A percentile compares a stretch with the other conserved stretches of the same genome.
phyloP scores from a whole-genome alignment of 2,329 filamentous ascomycete species.

The Alternaria solani region DNA sequence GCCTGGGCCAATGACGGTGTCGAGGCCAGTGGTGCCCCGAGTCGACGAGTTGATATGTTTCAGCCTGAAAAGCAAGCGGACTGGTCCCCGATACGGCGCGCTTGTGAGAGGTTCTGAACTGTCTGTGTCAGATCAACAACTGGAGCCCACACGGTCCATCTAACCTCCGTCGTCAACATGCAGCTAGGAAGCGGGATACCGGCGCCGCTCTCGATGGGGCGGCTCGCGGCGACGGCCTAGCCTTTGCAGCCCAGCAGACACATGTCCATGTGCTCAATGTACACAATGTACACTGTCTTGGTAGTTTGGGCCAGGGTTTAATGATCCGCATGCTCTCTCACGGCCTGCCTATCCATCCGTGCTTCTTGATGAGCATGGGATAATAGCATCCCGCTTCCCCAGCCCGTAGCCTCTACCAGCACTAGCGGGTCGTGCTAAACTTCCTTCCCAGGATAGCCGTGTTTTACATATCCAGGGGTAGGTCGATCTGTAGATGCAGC shows the following conservation, averaged over 20 bases:
- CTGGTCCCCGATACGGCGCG: slow-evolving; percentile 10
- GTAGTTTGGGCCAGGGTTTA: not conserved
- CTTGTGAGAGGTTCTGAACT: slow-evolving; percentile 9
- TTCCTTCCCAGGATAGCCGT: slow-evolving; percentile 2
- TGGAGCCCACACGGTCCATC: slow-evolving; percentile 8
- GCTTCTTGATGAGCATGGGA: not conserved
- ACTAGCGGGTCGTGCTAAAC: slow-evolving; percentile 1
- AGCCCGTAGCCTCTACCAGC: slow-evolving; percentile 10
- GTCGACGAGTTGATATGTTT: slow-evolving; percentile 11
- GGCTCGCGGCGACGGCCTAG: slow-evolving; percentile 1
- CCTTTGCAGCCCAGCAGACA: not conserved
- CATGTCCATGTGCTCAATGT: not conserved
- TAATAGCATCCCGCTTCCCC: slow-evolving; percentile 14
- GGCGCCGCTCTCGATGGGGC: slow-evolving; percentile 10
- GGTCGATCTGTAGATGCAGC: slow-evolving; percentile 4
- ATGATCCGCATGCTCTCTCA: slow-evolving; percentile 1
- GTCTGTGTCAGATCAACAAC: slow-evolving; percentile 7
- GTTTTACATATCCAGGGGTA: slow-evolving; percentile 3
- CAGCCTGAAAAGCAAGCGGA: slow-evolving; percentile 15
- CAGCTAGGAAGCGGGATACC: slow-evolving; percentile 18
- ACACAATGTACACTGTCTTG: not conserved
- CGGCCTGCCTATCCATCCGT: slow-evolving; percentile 5
- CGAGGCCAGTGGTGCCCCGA: not conserved
- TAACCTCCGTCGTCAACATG: slow-evolving; percentile 10
- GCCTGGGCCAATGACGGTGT: slow-evolving; percentile 9